These are phyloP conservation scores for Chenopodium quinoa DNA, from an alignment of 148 eudicot species.

Conservation along the genomic window DNA sequence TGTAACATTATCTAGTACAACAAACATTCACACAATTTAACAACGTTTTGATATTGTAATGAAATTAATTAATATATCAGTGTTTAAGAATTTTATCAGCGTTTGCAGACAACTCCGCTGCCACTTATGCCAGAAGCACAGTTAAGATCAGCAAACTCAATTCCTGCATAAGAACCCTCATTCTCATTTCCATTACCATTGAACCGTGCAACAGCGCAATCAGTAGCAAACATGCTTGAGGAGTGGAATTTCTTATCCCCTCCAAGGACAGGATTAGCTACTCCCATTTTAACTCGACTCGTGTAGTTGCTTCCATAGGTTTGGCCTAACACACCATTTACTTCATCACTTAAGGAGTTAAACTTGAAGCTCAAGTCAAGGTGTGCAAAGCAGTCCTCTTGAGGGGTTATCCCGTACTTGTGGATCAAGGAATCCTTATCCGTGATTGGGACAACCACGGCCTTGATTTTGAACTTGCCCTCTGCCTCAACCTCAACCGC, in stretches of 20 bases:
- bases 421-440: conserved; percentile 52
- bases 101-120: conserved; percentile 50
- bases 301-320: conserved; percentile 62
- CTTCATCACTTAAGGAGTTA: conserved; percentile 52
- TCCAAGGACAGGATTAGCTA: conserved; percentile 61
- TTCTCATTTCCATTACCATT: conserved; percentile 17
- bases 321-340: conserved; percentile 75
- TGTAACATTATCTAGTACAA: background rate
- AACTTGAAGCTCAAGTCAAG: conserved; percentile 76
- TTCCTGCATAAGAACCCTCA: background rate
- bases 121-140: conserved; percentile 43
- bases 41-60: background rate
- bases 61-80: background rate
- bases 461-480: conserved; percentile 66
- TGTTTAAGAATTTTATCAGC: conserved; percentile 13
- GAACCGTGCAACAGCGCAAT: conserved; percentile 50
- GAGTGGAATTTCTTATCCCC: conserved; percentile 61
- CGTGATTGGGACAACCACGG: conserved; percentile 63
- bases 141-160: conserved; percentile 31
- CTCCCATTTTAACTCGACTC: conserved; percentile 70
- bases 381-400: conserved; percentile 80
- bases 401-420: conserved; percentile 49
- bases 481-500: conserved; percentile 53
- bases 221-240: conserved; percentile 53
- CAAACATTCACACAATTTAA: background rate